Base-by-base conservation (phyloP, 768 basidiomycete genomes). In the Amanita brunnescens region DNA sequence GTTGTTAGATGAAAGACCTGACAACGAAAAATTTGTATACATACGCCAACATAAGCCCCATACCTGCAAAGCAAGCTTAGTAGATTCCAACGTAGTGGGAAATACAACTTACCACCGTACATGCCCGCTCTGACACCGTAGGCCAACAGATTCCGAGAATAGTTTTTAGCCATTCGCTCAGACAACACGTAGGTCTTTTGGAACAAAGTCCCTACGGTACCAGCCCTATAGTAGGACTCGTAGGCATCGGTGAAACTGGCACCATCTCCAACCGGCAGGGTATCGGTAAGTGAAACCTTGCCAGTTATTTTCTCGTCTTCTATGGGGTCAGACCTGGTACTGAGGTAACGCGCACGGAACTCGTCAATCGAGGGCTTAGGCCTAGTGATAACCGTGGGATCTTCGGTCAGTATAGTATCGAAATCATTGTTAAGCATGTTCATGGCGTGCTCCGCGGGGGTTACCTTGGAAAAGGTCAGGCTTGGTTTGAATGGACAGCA, bases 401-500 rank as follows among this genome's bases (percentile, higher is more conserved):
- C 30, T 14, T 47, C 37, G n/a, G 37, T 47, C 46, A 47, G 59
- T 41, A 9, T 58, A 59, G 16, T 46, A 48, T 7, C 55, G 49
- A 79, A 79, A 52, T 79, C 77, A 29, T 63, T 67, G 57, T 76
- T 77, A 46, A 83, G 68, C 53, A 81, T 69, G 57, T 78, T 77
- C 61, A 85, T 73, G 0, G 80, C 76, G 49, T 81, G 79, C 55
- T 83, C 82, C 0, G 74, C 70, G 0, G 83, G 81, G 26, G 78
- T 79, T 45, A 64, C 69, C 66, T 76, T 62, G 37, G 20, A 16
- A 1, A 38, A 18, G 37, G 16, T 38, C 37, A 38, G 37, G 10
- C 20, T 18, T 16, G 7, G 20, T 38, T 18, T n/a, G 6, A 18
- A 14, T 16, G 26, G 34, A 6, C 8, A 13, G 14, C 42, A 64